Base-by-base conservation (phyloP, 805 yeast species). In the Pichia nanzhaoensis region DNA sequence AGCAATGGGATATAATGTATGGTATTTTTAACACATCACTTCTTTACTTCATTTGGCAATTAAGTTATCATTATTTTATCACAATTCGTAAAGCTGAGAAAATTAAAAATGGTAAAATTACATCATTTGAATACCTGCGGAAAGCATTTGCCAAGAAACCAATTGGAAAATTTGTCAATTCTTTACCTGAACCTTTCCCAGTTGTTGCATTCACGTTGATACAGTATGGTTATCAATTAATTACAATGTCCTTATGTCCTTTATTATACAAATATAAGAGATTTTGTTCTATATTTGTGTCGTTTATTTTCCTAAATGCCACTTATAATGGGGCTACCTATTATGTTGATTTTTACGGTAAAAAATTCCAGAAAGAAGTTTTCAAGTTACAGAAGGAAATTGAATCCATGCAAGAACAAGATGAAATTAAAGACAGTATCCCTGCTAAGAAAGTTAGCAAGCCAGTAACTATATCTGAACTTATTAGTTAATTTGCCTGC, bases 241-340 rank as follows among this genome's bases (percentile, higher is more conserved):
- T 77, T 8, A 86, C 98, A 12, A 91, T 91, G 98, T 65, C 81
- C 39, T 73, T 88, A 5, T 87, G 96, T 57, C 95, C 96, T 0
- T 60, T 93, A n/a, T 86, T 95, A 84, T 86, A 86, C 64, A 70
- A 74, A 37, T 75, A 80, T 60, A 81, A 82, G 55, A 64, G 67
- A 37, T 75, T 85, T 2, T 86, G 93, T 21, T 77, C 82, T 1
- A 52, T 71, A 1, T 90, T 89, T 57, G 72, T 91, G 51, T 64
- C 77, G 2, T 71, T 75, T 41, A 86, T 91, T n/a, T 89, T 90
- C 54, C 61, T 80, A 38, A 74, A 78, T 61, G 95, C 98, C 1
- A 72, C 89, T 35, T 88, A 83, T 61, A 90, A 93, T 53, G 99
- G 99, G 24, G 99, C 98, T 2, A 87, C 95, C 0, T 91, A 87